phyloP scores from a whole-genome alignment of 2,329 filamentous ascomycete species.

The Curvularia sp. region DNA sequence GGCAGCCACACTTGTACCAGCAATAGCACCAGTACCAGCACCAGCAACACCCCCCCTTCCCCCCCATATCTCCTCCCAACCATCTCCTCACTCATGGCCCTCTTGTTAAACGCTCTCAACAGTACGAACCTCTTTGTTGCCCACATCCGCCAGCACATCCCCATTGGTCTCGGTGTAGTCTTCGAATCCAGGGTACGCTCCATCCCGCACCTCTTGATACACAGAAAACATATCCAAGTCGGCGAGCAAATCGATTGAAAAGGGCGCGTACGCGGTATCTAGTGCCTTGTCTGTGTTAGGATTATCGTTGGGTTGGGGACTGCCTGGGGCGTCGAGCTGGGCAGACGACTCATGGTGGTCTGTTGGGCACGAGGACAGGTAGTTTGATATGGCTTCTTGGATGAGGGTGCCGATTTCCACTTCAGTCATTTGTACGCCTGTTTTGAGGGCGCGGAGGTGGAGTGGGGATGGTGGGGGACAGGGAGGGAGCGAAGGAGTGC shows the following conservation, averaged over 20 bases:
- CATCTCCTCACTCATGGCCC: neutral
- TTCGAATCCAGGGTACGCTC: neutral
- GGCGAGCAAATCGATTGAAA: too few species aligned
- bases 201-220: neutral
- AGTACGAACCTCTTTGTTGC: neutral
- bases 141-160: neutral
- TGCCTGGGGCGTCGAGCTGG: neutral
- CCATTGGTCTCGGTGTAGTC: neutral
- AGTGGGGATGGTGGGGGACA: neutral
- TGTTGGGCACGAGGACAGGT: neutral
- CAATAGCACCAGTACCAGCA: neutral
- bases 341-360: neutral
- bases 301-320: neutral
- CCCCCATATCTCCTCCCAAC: neutral
- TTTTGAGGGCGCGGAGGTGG: neutral
- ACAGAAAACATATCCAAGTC: neutral
- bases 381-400: neutral
- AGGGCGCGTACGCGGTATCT: too few species aligned
- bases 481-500: too few species aligned
- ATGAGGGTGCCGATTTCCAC: slow-evolving; percentile 2
- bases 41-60: too few species aligned
- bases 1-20: neutral
- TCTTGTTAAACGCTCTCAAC: neutral
- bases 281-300: too few species aligned
- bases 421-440: neutral